These are phyloP conservation scores for Ceratocystis ficicola DNA, from an alignment of 2,329 filamentous ascomycete species.

Conservation along the genomic window DNA sequence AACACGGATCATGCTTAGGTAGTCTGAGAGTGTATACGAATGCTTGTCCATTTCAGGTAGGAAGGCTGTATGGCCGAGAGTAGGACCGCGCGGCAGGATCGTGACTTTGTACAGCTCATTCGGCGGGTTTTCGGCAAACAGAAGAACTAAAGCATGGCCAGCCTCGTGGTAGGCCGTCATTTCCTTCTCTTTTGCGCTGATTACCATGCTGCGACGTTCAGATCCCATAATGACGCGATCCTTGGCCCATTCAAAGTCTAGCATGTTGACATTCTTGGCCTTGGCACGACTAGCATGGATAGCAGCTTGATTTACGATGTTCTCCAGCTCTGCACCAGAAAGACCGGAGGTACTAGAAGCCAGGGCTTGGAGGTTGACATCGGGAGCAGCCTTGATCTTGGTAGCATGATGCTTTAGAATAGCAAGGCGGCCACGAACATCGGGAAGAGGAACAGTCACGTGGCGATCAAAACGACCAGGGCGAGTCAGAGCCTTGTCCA, in stretches of 20 bases:
- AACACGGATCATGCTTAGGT: constrained; percentile 66
- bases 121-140: constrained; percentile 61
- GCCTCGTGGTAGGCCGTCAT: constrained; percentile 96
- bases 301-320: constrained; percentile 90
- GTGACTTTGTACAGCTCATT: constrained; percentile 91
- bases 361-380: constrained; percentile 73
- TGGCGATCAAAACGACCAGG: constrained; percentile 94
- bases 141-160: constrained; percentile 80
- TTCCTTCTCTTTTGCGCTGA: constrained; percentile 85
- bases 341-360: constrained; percentile 82
- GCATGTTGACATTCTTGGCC: constrained; percentile 58
- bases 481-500: constrained; percentile 88
- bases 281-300: constrained; percentile 87
- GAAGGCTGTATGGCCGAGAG: constrained; percentile 75
- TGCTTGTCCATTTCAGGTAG: constrained; percentile 89
- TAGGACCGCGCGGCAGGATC: constrained; percentile 79
- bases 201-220: constrained; percentile 78
- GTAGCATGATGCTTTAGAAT: constrained; percentile 90
- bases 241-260: constrained; percentile 92
- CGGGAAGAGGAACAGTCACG: constrained; percentile 75
- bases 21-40: constrained; percentile 73
- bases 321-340: constrained; percentile 91
- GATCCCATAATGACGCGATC: constrained; percentile 97
- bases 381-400: constrained; percentile 67
- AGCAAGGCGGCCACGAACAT: constrained; percentile 82